Evolutionary conservation across 805 yeast genomes (phyloP), one percentile per base, ranked within the genome.

Genomic region (Lachancea sp.): DNA sequence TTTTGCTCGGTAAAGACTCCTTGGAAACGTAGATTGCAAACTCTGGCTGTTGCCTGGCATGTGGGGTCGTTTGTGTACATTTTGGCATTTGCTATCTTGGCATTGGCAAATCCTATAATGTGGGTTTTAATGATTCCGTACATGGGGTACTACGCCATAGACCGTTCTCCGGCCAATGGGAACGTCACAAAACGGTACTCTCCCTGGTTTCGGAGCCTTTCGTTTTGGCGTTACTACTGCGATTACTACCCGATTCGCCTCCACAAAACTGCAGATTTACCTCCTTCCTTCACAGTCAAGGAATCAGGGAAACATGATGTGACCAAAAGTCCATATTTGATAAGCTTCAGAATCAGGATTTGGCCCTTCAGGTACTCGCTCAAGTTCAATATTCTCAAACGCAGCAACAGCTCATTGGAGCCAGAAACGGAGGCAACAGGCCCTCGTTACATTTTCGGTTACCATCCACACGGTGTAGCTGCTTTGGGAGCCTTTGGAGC

Each of bases 391-490:
- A 44, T 39, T 18, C 26, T 37, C 19, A 42, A 47, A 40, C 27
- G 27, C 29, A 36, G 31, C 27, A 10, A 27, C 26, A 44, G 49
- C 47, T 27, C 57, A 43, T 38, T 33, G 62, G 62, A 41, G 55
- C 57, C 18, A 15, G 35, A 32, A 32, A 32, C 15, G 65, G 73
- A 40, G 66, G 47, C 50, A 12, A 53, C 78, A 2, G 91, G 88
- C 0, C 90, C 87, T 2, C 69, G 83, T 31, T 91, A 93, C 63
- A 78, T 91, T 2, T 91, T 91, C 65, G 95, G 96, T 0, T 82
- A 87, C 58, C 97, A 90, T 63, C 99, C 99, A 0, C 99, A 93
- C 63, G 99, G 99, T 0, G 90, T 91, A 13, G 89, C 90, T 11
- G 85, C 95, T 1, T 74, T 90, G 75, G 96, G 97, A 2, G 90